Conservation (phyloP, 495 filamentous ascomycete genomes). For the Wilcoxina mikolae region DNA sequence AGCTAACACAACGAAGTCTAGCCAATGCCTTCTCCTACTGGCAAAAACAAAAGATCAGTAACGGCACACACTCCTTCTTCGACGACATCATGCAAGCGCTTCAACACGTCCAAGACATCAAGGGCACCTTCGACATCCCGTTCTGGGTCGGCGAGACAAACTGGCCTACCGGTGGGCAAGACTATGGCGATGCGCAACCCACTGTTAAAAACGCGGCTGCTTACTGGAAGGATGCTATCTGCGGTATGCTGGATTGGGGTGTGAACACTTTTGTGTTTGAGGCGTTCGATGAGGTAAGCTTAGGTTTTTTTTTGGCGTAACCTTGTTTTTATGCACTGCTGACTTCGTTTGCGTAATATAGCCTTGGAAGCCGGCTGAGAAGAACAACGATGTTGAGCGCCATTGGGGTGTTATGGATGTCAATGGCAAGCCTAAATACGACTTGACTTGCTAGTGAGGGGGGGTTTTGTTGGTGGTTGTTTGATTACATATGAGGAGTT, state of each 20-base stretch:
- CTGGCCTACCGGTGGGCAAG: slow-evolving; percentile 44
- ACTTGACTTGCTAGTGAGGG: slow-evolving; percentile 45
- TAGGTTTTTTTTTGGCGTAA: not conserved
- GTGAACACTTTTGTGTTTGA: slow-evolving; percentile 72
- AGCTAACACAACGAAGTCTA: slow-evolving; percentile 31
- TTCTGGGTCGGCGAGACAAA: slow-evolving; percentile 65
- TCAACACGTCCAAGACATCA: slow-evolving; percentile 48
- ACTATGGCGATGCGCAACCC: slow-evolving; percentile 50
- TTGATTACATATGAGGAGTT: too few species aligned
- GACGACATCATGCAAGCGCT: slow-evolving; percentile 50
- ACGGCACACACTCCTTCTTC: slow-evolving; percentile 56
- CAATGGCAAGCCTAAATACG: slow-evolving; percentile 49
- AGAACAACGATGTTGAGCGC: slow-evolving; percentile 62
- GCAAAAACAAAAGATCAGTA: slow-evolving; percentile 50
- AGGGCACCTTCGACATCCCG: slow-evolving; percentile 42
- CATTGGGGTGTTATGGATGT: slow-evolving; percentile 63
- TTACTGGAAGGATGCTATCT: slow-evolving; percentile 56
- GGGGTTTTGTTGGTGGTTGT: too few species aligned
- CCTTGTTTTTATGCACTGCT: too few species aligned
- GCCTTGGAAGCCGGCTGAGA: slow-evolving; percentile 53
- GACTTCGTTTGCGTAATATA: slow-evolving; percentile 40
- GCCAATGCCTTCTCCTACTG: slow-evolving; percentile 78
- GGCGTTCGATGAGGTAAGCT: slow-evolving; percentile 40
- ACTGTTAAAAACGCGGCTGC: slow-evolving; percentile 43
- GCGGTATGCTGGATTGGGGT: slow-evolving; percentile 55